Evolutionary conservation across 2,329 filamentous ascomycete species (phyloP).

Genomic region (Sarocladium brachiariae): DNA sequence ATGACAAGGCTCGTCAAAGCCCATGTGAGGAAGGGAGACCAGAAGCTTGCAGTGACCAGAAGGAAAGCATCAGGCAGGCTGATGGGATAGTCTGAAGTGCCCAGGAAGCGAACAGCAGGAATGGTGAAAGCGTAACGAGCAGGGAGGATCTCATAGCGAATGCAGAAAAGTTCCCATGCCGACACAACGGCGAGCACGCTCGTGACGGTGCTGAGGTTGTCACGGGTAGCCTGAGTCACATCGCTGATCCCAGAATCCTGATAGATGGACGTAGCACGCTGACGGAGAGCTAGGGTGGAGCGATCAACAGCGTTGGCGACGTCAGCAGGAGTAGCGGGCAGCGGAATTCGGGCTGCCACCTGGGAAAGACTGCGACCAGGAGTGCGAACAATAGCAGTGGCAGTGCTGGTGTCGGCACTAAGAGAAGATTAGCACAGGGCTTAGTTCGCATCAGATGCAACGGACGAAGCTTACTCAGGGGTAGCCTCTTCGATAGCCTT

Average conservation of each 20-base stretch:
- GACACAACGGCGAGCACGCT: constrained; percentile 64
- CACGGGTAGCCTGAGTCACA: constrained; percentile 57
- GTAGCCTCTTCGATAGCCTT: constrained; percentile 39
- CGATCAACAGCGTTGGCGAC: constrained; percentile 72
- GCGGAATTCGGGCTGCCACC: constrained; percentile 54
- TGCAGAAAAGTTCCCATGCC: constrained; percentile 60
- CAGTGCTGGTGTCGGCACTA: constrained; percentile 24
- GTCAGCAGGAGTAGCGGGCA: constrained; percentile 73
- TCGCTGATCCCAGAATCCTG: constrained; percentile 61
- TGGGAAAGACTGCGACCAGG: constrained; percentile 46
- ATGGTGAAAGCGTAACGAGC: constrained; percentile 67
- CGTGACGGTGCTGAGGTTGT: constrained; percentile 63
- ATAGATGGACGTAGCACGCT: constrained; percentile 58
- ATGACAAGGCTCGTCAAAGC: constrained; percentile 61
- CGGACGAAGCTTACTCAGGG: constrained; percentile 34
- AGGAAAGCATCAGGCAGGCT: constrained; percentile 75
- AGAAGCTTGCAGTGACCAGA: constrained; percentile 71
- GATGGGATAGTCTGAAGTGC: constrained; percentile 53
- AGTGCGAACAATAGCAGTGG: constrained; percentile 41
- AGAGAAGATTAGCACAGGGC: neutral
- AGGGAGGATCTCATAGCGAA: constrained; percentile 65
- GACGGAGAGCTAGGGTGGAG: constrained; percentile 58
- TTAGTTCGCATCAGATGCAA: neutral
- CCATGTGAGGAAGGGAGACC: constrained; percentile 77
- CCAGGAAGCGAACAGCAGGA: constrained; percentile 51